A percentile compares a stretch with the other conserved stretches of the same genome.
Evolutionary conservation across 768 basidiomycete genomes (phyloP).

Genomic region (Glaciozyma antarctica): DNA sequence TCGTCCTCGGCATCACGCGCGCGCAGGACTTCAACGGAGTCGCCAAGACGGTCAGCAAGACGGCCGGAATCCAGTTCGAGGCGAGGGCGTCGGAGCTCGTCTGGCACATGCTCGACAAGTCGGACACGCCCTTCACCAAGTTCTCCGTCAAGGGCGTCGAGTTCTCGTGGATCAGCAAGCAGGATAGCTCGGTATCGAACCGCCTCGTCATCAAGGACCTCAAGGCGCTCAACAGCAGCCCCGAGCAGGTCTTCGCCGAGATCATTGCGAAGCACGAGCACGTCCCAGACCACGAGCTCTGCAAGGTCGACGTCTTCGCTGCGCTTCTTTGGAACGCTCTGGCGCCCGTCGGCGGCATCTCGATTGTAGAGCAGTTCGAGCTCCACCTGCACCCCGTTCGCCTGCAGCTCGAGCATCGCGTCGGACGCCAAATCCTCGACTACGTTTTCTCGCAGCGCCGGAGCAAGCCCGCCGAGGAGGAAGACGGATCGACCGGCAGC

Average conservation of each 20-base stretch:
- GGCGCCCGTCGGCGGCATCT: slow-evolving; percentile 88
- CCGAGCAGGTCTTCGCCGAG: slow-evolving; percentile 73
- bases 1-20: slow-evolving; percentile 77
- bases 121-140: slow-evolving; percentile 64
- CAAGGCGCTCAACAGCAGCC: slow-evolving; percentile 74
- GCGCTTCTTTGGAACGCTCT: slow-evolving; percentile 69
- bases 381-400: slow-evolving; percentile 75
- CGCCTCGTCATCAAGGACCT: slow-evolving; percentile 65
- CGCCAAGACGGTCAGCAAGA: slow-evolving; percentile 39
- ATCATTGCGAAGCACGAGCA: slow-evolving; percentile 60
- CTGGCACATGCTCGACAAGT: slow-evolving; percentile 74
- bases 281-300: slow-evolving; percentile 47
- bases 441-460: slow-evolving; percentile 56
- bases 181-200: slow-evolving; percentile 77
- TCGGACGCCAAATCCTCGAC: slow-evolving; percentile 72
- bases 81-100: slow-evolving; percentile 77
- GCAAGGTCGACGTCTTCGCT: slow-evolving; percentile 65
- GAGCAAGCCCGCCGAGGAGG: neutral
- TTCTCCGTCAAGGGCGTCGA: slow-evolving; percentile 68
- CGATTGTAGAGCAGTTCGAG: slow-evolving; percentile 73
- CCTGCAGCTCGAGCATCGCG: slow-evolving; percentile 71
- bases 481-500: neutral
- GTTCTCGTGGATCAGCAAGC: slow-evolving; percentile 73
- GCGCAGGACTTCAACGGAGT: slow-evolving; percentile 52
- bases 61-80: slow-evolving; percentile 58